These are phyloP conservation scores for Blechomonas ayalai DNA, from an alignment of 208 protist species.

Conservation along the genomic window DNA sequence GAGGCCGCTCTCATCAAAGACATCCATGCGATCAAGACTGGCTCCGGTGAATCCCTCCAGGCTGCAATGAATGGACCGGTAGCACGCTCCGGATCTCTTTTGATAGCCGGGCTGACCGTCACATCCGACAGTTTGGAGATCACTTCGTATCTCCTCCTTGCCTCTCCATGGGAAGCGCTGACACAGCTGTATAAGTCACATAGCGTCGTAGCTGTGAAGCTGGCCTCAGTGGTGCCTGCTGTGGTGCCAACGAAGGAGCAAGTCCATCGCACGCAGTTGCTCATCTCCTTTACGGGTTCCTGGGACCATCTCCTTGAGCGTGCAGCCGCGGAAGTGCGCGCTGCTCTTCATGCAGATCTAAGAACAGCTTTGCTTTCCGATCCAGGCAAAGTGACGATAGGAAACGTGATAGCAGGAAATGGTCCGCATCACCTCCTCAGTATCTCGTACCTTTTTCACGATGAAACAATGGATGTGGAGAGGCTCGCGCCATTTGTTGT, in stretches of 20 bases:
- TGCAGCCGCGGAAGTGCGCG: not conserved
- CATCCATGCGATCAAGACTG: conserved; percentile 5
- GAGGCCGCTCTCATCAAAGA: not conserved
- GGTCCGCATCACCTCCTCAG: conserved; percentile 8
- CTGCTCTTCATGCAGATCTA: not conserved
- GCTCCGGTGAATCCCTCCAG: not conserved
- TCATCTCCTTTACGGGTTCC: conserved; percentile 5
- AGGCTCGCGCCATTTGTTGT: too few species aligned
- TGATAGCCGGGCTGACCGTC: not conserved
- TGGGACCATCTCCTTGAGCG: conserved; percentile 9
- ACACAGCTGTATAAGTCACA: not conserved
- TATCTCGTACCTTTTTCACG: not conserved
- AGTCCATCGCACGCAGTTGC: conserved; percentile 1
- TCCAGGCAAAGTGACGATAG: conserved; percentile 1
- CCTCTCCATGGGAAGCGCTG: not conserved
- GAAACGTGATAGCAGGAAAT: not conserved
- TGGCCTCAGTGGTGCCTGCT: not conserved
- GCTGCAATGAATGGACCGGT: too few species aligned
- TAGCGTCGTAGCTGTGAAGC: not conserved
- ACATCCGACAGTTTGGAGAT: conserved; percentile 4
- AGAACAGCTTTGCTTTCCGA: not conserved
- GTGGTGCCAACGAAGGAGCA: not conserved
- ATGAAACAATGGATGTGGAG: not conserved
- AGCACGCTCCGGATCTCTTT: too few species aligned
- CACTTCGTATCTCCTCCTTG: not conserved